Conservation (phyloP, 208 protist genomes). For the Acanthamoeba polyphaga region DNA sequence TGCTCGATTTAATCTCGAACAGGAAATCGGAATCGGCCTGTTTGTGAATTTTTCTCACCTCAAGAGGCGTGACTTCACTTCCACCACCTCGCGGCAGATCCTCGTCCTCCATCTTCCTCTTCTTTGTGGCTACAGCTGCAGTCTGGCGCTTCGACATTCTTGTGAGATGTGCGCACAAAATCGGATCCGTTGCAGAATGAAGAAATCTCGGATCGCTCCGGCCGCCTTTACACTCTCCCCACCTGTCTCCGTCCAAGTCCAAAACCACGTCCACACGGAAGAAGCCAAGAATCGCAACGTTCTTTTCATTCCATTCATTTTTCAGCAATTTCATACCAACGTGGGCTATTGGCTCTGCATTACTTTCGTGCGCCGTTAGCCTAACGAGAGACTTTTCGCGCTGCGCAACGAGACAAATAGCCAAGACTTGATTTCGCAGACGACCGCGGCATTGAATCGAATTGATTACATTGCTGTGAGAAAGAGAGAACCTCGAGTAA, state of each 20-base stretch:
- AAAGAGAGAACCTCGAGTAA: background rate
- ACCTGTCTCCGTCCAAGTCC: background rate
- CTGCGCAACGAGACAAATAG: background rate
- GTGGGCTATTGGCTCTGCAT: background rate
- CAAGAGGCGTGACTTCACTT: slow-evolving; percentile 15
- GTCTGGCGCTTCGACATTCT: background rate
- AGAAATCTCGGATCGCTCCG: background rate
- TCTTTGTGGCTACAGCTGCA: background rate
- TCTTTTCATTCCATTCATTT: background rate
- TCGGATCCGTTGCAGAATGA: background rate
- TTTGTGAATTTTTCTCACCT: slow-evolving; percentile 54
- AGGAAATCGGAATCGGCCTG: slow-evolving; percentile 65
- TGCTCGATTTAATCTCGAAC: slow-evolving; percentile 57
- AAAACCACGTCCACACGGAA: background rate
- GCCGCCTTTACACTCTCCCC: background rate
- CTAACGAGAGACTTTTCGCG: background rate
- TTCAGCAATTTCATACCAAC: background rate
- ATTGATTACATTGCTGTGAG: background rate
- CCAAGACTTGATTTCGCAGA: background rate
- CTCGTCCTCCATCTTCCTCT: slow-evolving; percentile 53
- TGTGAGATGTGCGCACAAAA: background rate
- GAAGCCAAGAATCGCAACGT: background rate
- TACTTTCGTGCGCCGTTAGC: background rate
- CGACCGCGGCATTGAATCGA: background rate
- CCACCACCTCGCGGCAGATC: slow-evolving; percentile 39